Conservation (phyloP, 352 stramenopile genomes). For the Pythium pyrilobum region DNA sequence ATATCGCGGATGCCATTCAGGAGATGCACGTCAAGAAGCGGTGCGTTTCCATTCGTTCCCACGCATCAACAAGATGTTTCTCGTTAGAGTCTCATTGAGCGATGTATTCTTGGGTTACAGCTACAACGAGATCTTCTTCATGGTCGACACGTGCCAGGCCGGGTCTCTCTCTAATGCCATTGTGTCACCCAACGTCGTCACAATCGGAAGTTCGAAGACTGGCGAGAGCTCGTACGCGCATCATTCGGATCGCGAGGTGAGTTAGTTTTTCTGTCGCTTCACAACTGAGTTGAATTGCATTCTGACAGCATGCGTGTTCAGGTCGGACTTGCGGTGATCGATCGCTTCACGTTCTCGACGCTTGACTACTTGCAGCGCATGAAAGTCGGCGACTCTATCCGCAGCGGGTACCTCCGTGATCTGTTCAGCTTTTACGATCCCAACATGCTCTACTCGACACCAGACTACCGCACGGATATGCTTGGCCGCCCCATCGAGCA, state of each 20-base stretch:
- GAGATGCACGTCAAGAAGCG: conserved; percentile 93
- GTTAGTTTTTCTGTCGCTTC: not conserved
- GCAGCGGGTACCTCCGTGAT: conserved; percentile 53
- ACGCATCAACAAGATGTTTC: not conserved
- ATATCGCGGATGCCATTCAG: conserved; percentile 91
- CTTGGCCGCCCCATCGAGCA: conserved; percentile 62
- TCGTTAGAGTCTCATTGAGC: too few species aligned
- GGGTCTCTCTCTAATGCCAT: conserved; percentile 89
- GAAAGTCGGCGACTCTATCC: conserved; percentile 72
- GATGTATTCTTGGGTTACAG: too few species aligned
- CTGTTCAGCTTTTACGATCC: conserved; percentile 84
- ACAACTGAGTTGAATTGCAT: too few species aligned
- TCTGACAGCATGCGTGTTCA: conserved; percentile 11
- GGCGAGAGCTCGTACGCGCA: conserved; percentile 96
- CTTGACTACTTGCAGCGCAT: conserved; percentile 85
- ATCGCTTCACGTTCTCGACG: conserved; percentile 87
- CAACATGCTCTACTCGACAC: conserved; percentile 76
- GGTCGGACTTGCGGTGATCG: conserved; percentile 84
- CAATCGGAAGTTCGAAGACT: conserved; percentile 88
- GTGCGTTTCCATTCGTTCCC: conserved; percentile 20
- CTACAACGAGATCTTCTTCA: conserved; percentile 96
- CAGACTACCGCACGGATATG: conserved; percentile 71
- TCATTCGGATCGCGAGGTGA: conserved; percentile 74
- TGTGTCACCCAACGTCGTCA: conserved; percentile 88
- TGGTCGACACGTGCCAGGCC: conserved; percentile 97